These are phyloP conservation scores for Skeletonema tropicum DNA, from an alignment of 108 stramenopile species.

Conservation along the genomic window DNA sequence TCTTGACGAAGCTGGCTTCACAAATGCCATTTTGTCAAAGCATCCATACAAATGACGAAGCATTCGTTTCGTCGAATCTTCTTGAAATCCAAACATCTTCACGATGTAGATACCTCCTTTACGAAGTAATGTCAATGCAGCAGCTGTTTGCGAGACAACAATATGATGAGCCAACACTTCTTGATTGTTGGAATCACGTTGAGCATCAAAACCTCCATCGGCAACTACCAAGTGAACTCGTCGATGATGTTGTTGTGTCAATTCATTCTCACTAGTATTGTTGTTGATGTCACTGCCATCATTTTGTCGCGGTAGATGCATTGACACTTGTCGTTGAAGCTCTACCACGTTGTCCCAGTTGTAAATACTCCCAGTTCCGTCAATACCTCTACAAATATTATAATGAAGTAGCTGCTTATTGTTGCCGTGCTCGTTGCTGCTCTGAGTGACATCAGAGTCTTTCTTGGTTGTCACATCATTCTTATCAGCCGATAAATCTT, in stretches of 20 bases:
- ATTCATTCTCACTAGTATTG: not conserved
- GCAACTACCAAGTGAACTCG: slow-evolving; percentile 76
- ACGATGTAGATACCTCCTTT: slow-evolving; percentile 68
- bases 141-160: slow-evolving; percentile 78
- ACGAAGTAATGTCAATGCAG: slow-evolving; percentile 62
- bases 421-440: not conserved
- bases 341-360: slow-evolving; percentile 77
- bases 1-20: slow-evolving; percentile 83
- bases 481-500: not conserved
- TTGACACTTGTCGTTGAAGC: slow-evolving; percentile 40
- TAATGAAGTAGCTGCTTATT: slow-evolving; percentile 33
- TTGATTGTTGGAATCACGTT: slow-evolving; percentile 80
- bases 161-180: slow-evolving; percentile 75
- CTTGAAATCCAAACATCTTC: slow-evolving; percentile 85
- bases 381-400: slow-evolving; percentile 62
- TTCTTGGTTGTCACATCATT: slow-evolving; percentile 3
- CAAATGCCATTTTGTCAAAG: slow-evolving; percentile 59
- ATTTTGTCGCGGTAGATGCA: not conserved
- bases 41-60: slow-evolving; percentile 23
- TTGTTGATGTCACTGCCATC: not conserved
- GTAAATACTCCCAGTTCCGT: slow-evolving; percentile 87
- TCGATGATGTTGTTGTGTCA: not conserved
- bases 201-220: slow-evolving; percentile 91
- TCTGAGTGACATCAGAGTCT: slow-evolving; percentile 9
- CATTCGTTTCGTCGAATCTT: slow-evolving; percentile 43